Conservation (phyloP, 1,284 basidiomycete species). For the Phellinidium pouzarii region DNA sequence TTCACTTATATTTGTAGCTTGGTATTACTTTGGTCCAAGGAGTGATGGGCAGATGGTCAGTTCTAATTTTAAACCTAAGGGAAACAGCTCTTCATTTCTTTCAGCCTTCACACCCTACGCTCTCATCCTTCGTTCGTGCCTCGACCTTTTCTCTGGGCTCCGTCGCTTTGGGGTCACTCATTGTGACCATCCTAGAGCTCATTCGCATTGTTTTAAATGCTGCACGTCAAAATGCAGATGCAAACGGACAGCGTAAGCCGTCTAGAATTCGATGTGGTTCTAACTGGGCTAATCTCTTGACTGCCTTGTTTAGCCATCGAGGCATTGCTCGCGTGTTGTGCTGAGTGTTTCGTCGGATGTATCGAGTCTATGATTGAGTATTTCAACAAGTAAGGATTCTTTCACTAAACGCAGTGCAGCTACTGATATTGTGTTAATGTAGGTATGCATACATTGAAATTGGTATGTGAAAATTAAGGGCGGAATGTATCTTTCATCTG, state of each 20-base stretch:
- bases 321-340: conserved; percentile 71
- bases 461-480: conserved; percentile 32
- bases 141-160: conserved; percentile 82
- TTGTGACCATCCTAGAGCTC: conserved; percentile 82
- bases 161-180: conserved; percentile 85
- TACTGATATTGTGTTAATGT: conserved; percentile 5
- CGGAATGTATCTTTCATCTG: background rate
- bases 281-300: background rate
- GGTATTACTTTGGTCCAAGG: conserved; percentile 71
- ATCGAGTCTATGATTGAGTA: conserved; percentile 69
- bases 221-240: conserved; percentile 56
- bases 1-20: conserved; percentile 31
- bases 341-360: conserved; percentile 74
- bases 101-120: conserved; percentile 46
- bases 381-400: conserved; percentile 63
- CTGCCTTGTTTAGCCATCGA: conserved; percentile 46
- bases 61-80: background rate
- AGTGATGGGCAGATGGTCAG: conserved; percentile 55
- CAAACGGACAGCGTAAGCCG: conserved; percentile 66
- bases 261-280: conserved; percentile 12
- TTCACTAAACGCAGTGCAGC: background rate
- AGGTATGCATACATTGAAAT: conserved; percentile 83
- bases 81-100: conserved; percentile 7
- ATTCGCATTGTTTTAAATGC: conserved; percentile 62
- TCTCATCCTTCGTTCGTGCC: conserved; percentile 71